Evolutionary conservation across 1,139 yeast species (phyloP), one percentile per base, ranked within the genome.

Genomic region (Arxiozyma bovina): DNA sequence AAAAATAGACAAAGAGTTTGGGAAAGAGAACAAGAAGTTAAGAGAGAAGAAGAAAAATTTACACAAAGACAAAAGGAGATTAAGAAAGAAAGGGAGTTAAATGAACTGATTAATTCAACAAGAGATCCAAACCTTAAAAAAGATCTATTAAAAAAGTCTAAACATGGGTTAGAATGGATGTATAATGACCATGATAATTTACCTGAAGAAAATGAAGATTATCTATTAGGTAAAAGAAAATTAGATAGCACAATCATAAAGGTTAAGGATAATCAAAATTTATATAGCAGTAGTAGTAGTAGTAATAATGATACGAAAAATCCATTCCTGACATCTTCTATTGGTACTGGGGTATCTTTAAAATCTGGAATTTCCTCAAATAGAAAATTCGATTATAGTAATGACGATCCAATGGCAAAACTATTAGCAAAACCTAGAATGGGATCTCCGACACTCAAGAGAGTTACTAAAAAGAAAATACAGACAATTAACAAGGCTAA

Each of bases 1-100:
- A 87, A 87, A 70, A 93, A 93, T 74, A 91, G 86, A 71, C 85
- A 83, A 62, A 86, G 84, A 66, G 93, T 91, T 41, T 87, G 96
- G 95, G 77, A 83, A 62, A 78, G 76, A 55, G 98, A 93, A 66
- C 91, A 89, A 64, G 85, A 84, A 52, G 83, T 87, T 23, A 73
- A 89, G 11, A 80, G 80, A 38, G 96, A 89, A 65, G 79, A 85
- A 54, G 80, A 81, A 63, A 79, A 80, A 63, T 81, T 85, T 46
- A 77, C 82, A 57, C 84, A 84, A 62, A 74, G 86, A 47, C 82
- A 82, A 58, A 74, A 77, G 54, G 96, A 88, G 66, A 76, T 84
- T 45, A 76, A 76, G 41, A 77, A 79, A 53, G 91, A 87, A 61
- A 75, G 80, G 45, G 89, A 87, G 58, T 75, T 81, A 50, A 75